These are phyloP conservation scores for Harringtonia lauricola DNA, from an alignment of 2,329 filamentous ascomycete genomes.

Conservation along the genomic window DNA sequence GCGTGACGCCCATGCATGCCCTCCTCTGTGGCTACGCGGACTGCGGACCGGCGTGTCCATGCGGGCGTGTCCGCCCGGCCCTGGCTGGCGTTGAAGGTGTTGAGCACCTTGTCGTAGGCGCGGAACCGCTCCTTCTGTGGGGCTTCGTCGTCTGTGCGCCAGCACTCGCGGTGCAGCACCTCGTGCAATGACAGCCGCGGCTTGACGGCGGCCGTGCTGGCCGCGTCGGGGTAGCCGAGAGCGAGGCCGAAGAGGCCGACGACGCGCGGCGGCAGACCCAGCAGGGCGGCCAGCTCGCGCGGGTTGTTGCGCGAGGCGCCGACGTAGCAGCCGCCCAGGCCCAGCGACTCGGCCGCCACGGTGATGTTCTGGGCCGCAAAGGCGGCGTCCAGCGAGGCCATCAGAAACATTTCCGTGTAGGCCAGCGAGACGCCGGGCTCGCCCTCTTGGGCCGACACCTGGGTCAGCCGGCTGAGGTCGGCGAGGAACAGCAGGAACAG, in stretches of 20 bases:
- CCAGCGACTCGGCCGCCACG: slow-evolving; percentile 20
- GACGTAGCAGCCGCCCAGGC: slow-evolving; percentile 20
- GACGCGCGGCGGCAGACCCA: slow-evolving; percentile 18
- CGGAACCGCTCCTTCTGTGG: slow-evolving; percentile 11
- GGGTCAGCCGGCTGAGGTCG: slow-evolving; percentile 19
- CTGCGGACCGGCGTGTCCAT: slow-evolving; percentile 17
- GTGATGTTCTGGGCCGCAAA: slow-evolving; percentile 20
- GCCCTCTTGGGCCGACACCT: slow-evolving; percentile 12
- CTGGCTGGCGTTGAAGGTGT: slow-evolving; percentile 16
- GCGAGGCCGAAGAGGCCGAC: slow-evolving; percentile 20
- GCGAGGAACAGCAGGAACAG: slow-evolving; percentile 22
- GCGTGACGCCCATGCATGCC: slow-evolving; percentile 18
- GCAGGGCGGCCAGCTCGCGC: slow-evolving; percentile 16
- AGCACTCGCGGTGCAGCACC: slow-evolving; percentile 18
- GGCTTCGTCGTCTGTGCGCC: slow-evolving; percentile 8
- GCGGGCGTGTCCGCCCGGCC: slow-evolving; percentile 14
- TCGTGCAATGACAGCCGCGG: slow-evolving; percentile 17
- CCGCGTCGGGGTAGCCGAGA: slow-evolving; percentile 16
- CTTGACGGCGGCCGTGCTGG: slow-evolving; percentile 15
- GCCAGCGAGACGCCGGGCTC: slow-evolving; percentile 15
- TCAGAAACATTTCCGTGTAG: slow-evolving; percentile 21
- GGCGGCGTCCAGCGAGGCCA: slow-evolving; percentile 20
- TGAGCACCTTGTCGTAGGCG: slow-evolving; percentile 16
- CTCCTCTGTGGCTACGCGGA: slow-evolving; percentile 16
- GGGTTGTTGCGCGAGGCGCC: slow-evolving; percentile 19